Base-by-base conservation (phyloP, 2,329 filamentous ascomycete species). In the Zymoseptoria pseudotritici region DNA sequence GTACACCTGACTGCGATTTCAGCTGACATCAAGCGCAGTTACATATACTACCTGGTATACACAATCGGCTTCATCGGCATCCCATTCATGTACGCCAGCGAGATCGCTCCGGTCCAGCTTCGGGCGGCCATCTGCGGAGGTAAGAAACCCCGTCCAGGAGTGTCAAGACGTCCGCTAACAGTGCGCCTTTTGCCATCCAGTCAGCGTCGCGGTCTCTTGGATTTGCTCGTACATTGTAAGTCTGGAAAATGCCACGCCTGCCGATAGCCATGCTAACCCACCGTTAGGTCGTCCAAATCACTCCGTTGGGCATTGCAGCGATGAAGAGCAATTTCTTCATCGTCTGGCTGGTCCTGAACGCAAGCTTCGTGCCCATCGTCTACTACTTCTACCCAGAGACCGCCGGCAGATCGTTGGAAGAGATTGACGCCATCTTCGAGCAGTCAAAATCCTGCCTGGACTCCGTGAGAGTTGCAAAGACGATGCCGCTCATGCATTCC, bases 261-360 rank as follows among this genome's bases (percentile, higher is more conserved):
- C 26, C 26, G 26, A 29, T 29, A 42, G 36, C 11, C 11, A 42
- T 42, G 36, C 36, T 42, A 3, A 42, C 36, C 11, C 11, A 17
- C 10, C 10, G 3, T 5, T 3, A 42, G 60, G 76, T 74, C 53
- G 66, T 75, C 7, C 68, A 71, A 53, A 70, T 71, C 54, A 72
- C 70, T 0, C 70, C 65, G 8, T 66, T 66, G 31, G 70, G 70
- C 17, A 71, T 72, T 54, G 20, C 63, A 13, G 66, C 53, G 11
- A 72, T 72, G 2, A 56, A 62, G 24, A 72, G 70, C 69, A 64
- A 66, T 53, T 71, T 71, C 55, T 73, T 72, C 61, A 73, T 79
- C 57, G 72, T 78, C 72, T 83, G 82, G 69, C 79, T 78, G 3
- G 74, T 78, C 11, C 76, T 83, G 59, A 62, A 62, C 58, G 62